Conservation (phyloP, 805 yeast genomes). For the Sungouiozyma intestinalis region DNA sequence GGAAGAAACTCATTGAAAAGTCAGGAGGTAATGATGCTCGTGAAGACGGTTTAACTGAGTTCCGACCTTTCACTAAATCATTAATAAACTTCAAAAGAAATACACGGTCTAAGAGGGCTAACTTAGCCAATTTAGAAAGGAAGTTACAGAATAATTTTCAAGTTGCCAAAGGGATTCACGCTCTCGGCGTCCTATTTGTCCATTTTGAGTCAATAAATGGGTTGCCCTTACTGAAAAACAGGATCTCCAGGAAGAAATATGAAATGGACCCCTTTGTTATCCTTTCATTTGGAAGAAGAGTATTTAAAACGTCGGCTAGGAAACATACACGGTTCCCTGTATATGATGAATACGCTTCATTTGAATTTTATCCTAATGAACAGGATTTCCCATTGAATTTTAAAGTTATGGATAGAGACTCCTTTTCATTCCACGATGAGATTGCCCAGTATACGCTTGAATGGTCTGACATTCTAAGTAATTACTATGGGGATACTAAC, state of each 20-base stretch:
- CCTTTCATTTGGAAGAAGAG: conserved; percentile 78
- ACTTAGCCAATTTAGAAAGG: conserved; percentile 5
- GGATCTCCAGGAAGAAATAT: conserved; percentile 53
- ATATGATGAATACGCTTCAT: conserved; percentile 69
- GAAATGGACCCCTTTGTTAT: conserved; percentile 97
- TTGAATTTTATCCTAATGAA: conserved; percentile 65
- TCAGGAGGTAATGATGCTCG: not conserved
- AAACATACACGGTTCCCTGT: conserved; percentile 76
- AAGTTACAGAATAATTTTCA: conserved; percentile 14
- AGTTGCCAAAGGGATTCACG: conserved; percentile 22
- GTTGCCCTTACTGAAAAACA: conserved; percentile 65
- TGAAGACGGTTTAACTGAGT: conserved; percentile 4
- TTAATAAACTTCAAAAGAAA: conserved; percentile 5
- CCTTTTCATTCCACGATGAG: conserved; percentile 70
- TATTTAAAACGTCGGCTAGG: conserved; percentile 75
- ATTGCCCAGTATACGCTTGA: conserved; percentile 60
- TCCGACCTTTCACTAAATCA: conserved; percentile 3
- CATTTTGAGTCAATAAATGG: conserved; percentile 67
- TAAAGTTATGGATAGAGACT: conserved; percentile 75
- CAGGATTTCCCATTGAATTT: conserved; percentile 54
- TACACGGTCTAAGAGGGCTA: conserved; percentile 4
- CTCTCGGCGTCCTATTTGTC: conserved; percentile 61
- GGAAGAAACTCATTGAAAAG: not conserved
- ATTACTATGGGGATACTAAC: not conserved
- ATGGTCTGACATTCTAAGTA: conserved; percentile 34